Evolutionary conservation across 2,329 filamentous ascomycete genomes (phyloP).

Genomic region (Fonsecaea pedrosoi): DNA sequence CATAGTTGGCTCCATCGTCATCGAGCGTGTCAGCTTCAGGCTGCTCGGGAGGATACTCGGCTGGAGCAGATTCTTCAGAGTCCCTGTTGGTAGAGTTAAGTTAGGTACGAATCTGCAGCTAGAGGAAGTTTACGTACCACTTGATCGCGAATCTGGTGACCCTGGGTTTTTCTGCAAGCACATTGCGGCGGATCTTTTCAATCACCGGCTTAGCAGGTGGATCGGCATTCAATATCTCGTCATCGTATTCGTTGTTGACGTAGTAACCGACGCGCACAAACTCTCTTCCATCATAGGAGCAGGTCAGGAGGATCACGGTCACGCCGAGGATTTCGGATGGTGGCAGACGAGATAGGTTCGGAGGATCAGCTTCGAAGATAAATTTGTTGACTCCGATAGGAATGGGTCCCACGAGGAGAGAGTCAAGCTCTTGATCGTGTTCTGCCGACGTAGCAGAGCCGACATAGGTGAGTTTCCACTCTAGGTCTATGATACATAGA

Average conservation of each 20-base stretch:
- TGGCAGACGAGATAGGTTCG: conserved; percentile 87
- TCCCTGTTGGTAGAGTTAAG: conserved; percentile 67
- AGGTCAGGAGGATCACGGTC: conserved; percentile 94
- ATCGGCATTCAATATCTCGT: conserved; percentile 84
- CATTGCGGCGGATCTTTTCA: conserved; percentile 89
- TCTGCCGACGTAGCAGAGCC: conserved; percentile 96
- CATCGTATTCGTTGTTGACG: conserved; percentile 98
- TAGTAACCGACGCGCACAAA: conserved; percentile 99
- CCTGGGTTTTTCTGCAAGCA: conserved; percentile 94
- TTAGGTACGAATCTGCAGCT: neutral
- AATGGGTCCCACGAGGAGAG: conserved; percentile 94
- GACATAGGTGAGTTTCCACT: conserved; percentile 99
- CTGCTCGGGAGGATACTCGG: conserved; percentile 96
- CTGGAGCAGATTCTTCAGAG: conserved; percentile 92
- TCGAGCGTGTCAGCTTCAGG: conserved; percentile 87
- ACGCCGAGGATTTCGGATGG: conserved; percentile 95
- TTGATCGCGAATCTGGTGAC: conserved; percentile 98
- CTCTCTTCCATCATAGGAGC: conserved; percentile 93
- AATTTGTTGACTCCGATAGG: conserved; percentile 99
- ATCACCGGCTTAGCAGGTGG: conserved; percentile 91
- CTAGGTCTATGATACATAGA: conserved; percentile 70
- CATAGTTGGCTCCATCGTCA: conserved; percentile 85
- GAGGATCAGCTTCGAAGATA: conserved; percentile 92
- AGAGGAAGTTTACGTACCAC: conserved; percentile 70
- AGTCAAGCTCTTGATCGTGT: conserved; percentile 98